Evolutionary conservation across 148 eudicot species (phyloP), one percentile per base, ranked within the genome.

Genomic region (Polygonum maritimum): DNA sequence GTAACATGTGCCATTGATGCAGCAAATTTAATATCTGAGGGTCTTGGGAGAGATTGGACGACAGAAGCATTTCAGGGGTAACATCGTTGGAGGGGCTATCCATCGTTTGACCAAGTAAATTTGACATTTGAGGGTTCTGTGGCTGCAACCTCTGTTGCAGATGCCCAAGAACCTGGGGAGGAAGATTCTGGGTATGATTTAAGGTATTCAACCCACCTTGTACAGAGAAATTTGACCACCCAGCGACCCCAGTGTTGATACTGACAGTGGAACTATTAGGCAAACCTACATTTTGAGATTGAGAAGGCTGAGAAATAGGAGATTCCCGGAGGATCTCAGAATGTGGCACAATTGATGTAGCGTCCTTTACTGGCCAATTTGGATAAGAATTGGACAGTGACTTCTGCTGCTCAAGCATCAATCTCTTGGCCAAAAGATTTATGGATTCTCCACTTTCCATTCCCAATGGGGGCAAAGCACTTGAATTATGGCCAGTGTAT

Each of bases 1-100:
- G 97, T 81, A 89, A 65, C 80, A 96, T 74, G 74, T 91, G 85
- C 62, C 91, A 97, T 78, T 96, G 99, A 76, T 96, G 99, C 77
- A 96, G 78, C 82, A 92, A 78, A 83, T 78, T 87, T 16, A 87
- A 55, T 13, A 92, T 14, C 79, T 96, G 99, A 9, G 92, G 92
- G 78, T 96, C 97, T 78, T 91, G 97, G 65, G 87, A 74, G 35
- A 86, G 81, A 76, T 90, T 91, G 74, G 98, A 82, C 72, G 92
- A 71, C 44, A 91, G 86, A 48, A 91, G 77, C 77, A 83, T 90
- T 62, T 95, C 99, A 49, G 82, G 76, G 39, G 84, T 72, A 76
- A 85, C 81, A 16, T 80, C 77, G 21, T 76, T 71, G 35, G 89
- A 76, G 38, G 88, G 76, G 79, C 80, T 88, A 52, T 92, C 88